These are phyloP conservation scores for Mycocentrospora acerina DNA, from an alignment of 2,329 filamentous ascomycete species.

Conservation along the genomic window DNA sequence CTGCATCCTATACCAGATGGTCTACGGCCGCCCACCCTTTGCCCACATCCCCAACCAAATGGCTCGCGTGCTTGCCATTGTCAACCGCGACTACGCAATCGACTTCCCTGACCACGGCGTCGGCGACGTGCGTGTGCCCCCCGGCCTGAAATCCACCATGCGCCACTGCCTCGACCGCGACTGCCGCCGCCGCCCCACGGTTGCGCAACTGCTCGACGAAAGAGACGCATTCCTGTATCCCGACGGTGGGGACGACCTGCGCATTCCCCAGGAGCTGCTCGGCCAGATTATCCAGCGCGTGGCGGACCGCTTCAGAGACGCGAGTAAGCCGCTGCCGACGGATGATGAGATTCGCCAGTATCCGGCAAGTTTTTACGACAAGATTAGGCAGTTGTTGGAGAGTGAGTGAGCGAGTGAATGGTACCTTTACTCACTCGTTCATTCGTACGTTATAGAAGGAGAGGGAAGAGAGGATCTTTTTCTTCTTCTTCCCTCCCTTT, in stretches of 20 bases:
- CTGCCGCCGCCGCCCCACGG: conserved; percentile 57
- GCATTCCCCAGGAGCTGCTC: conserved; percentile 56
- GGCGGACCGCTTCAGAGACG: conserved; percentile 59
- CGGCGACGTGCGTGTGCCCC: conserved; percentile 60
- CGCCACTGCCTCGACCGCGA: conserved; percentile 61
- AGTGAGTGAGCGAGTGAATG: conserved; percentile 14
- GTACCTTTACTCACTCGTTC: too few relatives aligned
- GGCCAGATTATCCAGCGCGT: conserved; percentile 61
- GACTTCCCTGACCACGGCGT: conserved; percentile 70
- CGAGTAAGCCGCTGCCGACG: conserved; percentile 53
- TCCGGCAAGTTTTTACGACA: conserved; percentile 50
- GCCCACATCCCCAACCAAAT: conserved; percentile 87
- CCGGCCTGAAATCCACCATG: conserved; percentile 57
- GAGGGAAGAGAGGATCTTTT: too few relatives aligned
- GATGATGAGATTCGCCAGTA: conserved; percentile 56
- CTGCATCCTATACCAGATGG: conserved; percentile 97
- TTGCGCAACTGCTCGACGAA: conserved; percentile 58
- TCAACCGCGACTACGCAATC: conserved; percentile 73
- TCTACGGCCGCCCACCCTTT: conserved; percentile 95
- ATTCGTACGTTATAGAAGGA: too few relatives aligned
- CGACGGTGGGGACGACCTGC: conserved; percentile 54
- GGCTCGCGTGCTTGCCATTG: conserved; percentile 82
- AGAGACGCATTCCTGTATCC: conserved; percentile 61
- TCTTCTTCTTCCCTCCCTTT: too few relatives aligned
- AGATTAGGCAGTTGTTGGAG: conserved; percentile 47